These are phyloP conservation scores for Nemania diffusa DNA, from an alignment of 2,329 filamentous ascomycete species.

Conservation along the genomic window DNA sequence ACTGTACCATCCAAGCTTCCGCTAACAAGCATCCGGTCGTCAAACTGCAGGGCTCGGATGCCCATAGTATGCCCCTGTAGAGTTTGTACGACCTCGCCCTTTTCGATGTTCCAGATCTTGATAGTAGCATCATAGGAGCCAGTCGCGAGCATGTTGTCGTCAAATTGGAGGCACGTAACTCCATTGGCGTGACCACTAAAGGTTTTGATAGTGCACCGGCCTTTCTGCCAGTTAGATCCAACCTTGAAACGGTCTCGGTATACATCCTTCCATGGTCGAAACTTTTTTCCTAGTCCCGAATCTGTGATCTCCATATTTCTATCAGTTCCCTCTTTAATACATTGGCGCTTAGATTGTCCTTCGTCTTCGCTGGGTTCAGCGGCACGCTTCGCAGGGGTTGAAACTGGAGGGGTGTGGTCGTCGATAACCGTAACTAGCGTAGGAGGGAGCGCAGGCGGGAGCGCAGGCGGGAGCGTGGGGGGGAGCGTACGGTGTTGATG, in stretches of 20 bases:
- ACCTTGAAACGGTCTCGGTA: slow-evolving; percentile 97
- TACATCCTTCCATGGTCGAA: slow-evolving; percentile 92
- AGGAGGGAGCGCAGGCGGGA: slow-evolving; percentile 13
- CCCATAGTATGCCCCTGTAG: slow-evolving; percentile 83
- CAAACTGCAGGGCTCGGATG: slow-evolving; percentile 91
- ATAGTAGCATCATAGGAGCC: slow-evolving; percentile 95
- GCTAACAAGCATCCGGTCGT: slow-evolving; percentile 89
- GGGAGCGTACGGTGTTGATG: slow-evolving; percentile 70
- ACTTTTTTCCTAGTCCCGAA: slow-evolving; percentile 58
- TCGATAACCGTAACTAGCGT: slow-evolving; percentile 1
- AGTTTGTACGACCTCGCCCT: slow-evolving; percentile 85
- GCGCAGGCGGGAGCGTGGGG: slow-evolving; percentile 27
- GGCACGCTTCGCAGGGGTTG: slow-evolving; percentile 49
- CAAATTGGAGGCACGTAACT: slow-evolving; percentile 74
- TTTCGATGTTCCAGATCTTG: slow-evolving; percentile 96
- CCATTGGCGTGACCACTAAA: slow-evolving; percentile 92
- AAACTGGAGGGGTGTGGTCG: slow-evolving; percentile 22
- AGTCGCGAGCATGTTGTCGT: slow-evolving; percentile 90
- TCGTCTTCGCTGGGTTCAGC: slow-evolving; percentile 45
- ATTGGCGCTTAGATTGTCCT: slow-evolving; percentile 50
- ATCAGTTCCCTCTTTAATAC: slow-evolving; percentile 44
- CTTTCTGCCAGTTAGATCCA: slow-evolving; percentile 97
- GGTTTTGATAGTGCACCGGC: slow-evolving; percentile 83
- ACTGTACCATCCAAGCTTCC: slow-evolving; percentile 89
- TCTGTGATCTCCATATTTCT: slow-evolving; percentile 27